phyloP scores from a whole-genome alignment of 2,329 filamentous ascomycete species.

The Zymoseptoria passerinii region DNA sequence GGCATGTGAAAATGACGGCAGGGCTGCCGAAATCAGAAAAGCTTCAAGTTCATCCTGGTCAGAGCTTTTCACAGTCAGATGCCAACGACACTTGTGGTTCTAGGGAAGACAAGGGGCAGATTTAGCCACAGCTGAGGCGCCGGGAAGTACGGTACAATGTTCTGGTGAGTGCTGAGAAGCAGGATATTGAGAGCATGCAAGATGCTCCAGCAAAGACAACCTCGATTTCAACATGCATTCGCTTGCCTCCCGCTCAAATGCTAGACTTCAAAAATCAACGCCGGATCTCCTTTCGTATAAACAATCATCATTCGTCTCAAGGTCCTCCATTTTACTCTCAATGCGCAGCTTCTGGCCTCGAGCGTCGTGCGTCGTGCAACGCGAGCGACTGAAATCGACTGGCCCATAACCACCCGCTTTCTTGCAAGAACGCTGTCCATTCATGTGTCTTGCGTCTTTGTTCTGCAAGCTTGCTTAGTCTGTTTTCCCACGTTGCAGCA shows the following conservation, averaged over 20 bases:
- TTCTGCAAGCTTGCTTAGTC: too few relatives aligned
- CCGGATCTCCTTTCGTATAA: neutral
- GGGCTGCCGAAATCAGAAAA: neutral
- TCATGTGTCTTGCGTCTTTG: too few relatives aligned
- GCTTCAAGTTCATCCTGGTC: too few relatives aligned
- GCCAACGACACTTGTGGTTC: neutral
- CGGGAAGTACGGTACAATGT: too few relatives aligned
- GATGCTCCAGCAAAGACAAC: neutral
- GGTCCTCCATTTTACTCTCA: neutral
- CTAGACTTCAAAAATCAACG: neutral
- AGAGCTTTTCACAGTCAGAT: neutral
- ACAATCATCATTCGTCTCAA: neutral
- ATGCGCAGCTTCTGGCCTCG: neutral
- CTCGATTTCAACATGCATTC: neutral
- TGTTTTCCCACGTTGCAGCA: neutral
- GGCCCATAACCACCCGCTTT: too few relatives aligned
- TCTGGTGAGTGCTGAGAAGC: neutral
- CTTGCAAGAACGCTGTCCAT: too few relatives aligned
- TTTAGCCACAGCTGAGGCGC: too few relatives aligned
- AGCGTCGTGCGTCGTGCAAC: neutral
- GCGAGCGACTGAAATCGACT: neutral
- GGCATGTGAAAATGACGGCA: neutral
- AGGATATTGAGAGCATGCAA: neutral
- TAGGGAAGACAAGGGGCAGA: neutral
- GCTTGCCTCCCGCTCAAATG: neutral